Evolutionary conservation across 805 yeast genomes (phyloP), one percentile per base, ranked within the genome.

Genomic region (Yarrowia sp.): DNA sequence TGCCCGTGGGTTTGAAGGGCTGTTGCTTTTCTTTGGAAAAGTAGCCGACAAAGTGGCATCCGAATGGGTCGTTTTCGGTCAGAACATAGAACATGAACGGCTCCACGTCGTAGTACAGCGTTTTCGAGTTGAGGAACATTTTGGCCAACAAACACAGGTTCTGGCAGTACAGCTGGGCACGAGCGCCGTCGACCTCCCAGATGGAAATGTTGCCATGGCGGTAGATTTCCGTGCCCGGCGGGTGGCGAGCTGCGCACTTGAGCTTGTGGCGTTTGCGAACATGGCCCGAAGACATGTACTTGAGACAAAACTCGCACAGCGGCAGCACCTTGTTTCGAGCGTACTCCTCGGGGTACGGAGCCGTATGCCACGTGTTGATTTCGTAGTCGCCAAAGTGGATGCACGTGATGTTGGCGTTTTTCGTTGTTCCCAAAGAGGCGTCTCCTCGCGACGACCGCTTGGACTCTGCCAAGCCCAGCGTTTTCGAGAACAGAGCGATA

Each of bases 161-260:
- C 75, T 92, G 97, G 77, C 98, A 92, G 74, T 89, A 94, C 64
- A 84, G 83, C 15, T 88, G 87, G 73, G 90, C 87, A 70, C 89
- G 90, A 42, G 96, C 81, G 0, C 99, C 99, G 74, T 95, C 98
- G 19, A 95, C 87, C 77, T 95, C 98, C 85, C 93, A 95, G 44
- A 95, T 83, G 55, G 96, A 86, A 24, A 82, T 79, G 71, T 82
- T 76, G 66, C 86, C 87, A 71, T 89, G 89, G 66, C 97, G 82
- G 74, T 95, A 95, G 30, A 94, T 90, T 73, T 94, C 97, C 74
- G 86, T 87, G 0, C 98, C 98, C 0, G 98, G 98, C 1, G 98
- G 98, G 71, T 84, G 87, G 58, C 78, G 79, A 65, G 84, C 78
- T 38, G 83, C 83, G 77, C 98, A 95, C 75, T 94, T 93, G 69